Conservation (phyloP, 345 rosid species). For the Euphorbia tirucalli region DNA sequence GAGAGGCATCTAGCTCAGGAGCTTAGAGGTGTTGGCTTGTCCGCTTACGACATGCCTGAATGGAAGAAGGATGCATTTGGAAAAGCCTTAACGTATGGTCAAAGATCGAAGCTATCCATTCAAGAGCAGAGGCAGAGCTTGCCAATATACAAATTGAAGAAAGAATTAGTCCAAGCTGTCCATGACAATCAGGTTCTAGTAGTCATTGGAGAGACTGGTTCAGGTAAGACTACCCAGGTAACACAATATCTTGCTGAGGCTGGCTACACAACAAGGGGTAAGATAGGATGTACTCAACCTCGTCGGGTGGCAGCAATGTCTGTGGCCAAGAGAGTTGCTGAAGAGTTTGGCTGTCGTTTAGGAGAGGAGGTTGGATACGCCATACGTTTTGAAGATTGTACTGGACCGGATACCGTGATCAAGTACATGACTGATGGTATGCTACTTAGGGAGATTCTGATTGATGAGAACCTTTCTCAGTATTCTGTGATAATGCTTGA, state of each 20-base stretch:
- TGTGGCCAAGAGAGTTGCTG: conserved; percentile 90
- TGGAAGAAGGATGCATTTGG: conserved; percentile 99
- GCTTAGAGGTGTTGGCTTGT: conserved; percentile 90
- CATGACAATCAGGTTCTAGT: conserved; percentile 85
- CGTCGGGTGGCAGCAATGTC: conserved; percentile 88
- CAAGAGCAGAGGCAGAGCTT: conserved; percentile 92
- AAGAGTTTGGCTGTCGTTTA: conserved; percentile 84
- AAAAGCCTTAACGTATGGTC: conserved; percentile 80
- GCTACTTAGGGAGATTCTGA: conserved; percentile 73
- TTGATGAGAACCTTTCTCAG: conserved; percentile 62
- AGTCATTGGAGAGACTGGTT: conserved; percentile 87
- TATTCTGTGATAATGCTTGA: conserved; percentile 72
- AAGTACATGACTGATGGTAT: conserved; percentile 90
- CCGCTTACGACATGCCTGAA: conserved; percentile 94
- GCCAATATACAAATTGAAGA: conserved; percentile 90
- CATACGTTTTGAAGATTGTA: conserved; percentile 79
- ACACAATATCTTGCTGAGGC: conserved; percentile 83
- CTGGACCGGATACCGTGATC: conserved; percentile 89
- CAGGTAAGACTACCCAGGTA: conserved; percentile 88
- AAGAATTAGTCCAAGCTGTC: conserved; percentile 83
- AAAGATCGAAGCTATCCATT: conserved; percentile 85
- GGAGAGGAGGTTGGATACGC: conserved; percentile 95
- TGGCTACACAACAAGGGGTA: conserved; percentile 73
- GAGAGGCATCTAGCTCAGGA: conserved; percentile 99
- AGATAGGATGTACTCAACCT: conserved; percentile 91